Evolutionary conservation across 140 eudicot species (phyloP).

Genomic region (Cichorium intybus): DNA sequence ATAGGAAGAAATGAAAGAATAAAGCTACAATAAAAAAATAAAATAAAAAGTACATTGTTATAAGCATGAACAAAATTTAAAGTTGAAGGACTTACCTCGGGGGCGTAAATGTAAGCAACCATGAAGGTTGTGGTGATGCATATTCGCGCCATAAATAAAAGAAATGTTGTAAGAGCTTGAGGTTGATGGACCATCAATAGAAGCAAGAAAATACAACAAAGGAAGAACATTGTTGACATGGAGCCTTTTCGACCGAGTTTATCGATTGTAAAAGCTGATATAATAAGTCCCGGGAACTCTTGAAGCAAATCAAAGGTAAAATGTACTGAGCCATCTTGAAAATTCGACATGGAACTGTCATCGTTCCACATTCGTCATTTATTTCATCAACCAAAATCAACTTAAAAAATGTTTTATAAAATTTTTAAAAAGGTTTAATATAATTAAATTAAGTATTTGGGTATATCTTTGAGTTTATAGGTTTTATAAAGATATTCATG

Average conservation of each 20-base stretch:
- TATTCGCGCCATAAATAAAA: slow-evolving; percentile 70
- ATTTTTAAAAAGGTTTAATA: too few relatives aligned
- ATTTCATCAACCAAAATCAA: too few relatives aligned
- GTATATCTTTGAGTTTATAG: too few relatives aligned
- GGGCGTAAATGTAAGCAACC: slow-evolving; percentile 65
- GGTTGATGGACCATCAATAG: slow-evolving; percentile 64
- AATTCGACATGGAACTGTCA: too few relatives aligned
- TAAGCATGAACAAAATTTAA: background rate
- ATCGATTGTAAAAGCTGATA: slow-evolving; percentile 66
- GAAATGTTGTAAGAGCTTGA: slow-evolving; percentile 50
- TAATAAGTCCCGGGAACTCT: slow-evolving; percentile 77
- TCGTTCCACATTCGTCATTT: too few relatives aligned
- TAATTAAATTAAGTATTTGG: too few relatives aligned
- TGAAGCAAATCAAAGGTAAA: slow-evolving; percentile 38
- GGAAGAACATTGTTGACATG: slow-evolving; percentile 62
- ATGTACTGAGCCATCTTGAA: slow-evolving; percentile 28
- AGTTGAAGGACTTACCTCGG: slow-evolving; percentile 48
- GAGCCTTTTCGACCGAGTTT: slow-evolving; percentile 70
- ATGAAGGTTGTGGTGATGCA: slow-evolving; percentile 71
- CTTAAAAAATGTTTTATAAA: too few relatives aligned
- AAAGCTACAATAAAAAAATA: too few relatives aligned
- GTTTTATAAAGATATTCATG: too few relatives aligned
- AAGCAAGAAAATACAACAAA: slow-evolving; percentile 55
- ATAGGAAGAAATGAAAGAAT: background rate
- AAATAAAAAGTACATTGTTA: background rate